These are phyloP conservation scores for Solanum peruvianum DNA, from an alignment of 257 asterid genomes.

Conservation along the genomic window DNA sequence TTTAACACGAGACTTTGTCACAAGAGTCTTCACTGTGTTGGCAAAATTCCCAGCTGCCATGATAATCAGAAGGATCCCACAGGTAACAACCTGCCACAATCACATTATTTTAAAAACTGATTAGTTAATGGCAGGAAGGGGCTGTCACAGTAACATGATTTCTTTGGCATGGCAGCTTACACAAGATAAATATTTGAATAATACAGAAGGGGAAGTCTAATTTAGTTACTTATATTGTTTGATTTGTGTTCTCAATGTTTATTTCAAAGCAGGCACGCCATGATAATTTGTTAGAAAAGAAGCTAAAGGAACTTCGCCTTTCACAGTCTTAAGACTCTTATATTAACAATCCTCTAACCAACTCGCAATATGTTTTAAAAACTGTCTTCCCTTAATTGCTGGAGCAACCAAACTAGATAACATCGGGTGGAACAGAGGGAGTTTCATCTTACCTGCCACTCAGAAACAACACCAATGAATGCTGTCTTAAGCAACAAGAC, in stretches of 20 bases:
- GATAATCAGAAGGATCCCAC: conserved; percentile 78
- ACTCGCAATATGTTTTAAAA: neutral
- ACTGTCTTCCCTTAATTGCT: neutral
- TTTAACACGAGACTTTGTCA: conserved; percentile 71
- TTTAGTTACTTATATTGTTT: neutral
- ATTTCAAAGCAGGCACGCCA: neutral
- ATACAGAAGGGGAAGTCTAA: neutral
- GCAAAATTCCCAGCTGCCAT: conserved; percentile 93
- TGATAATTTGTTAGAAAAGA: neutral
- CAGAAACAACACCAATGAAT: conserved; percentile 51
- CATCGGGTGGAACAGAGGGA: neutral
- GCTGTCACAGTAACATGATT: neutral
- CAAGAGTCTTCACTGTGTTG: conserved; percentile 85
- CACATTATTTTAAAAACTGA: neutral
- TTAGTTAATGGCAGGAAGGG: neutral
- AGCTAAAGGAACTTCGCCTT: neutral
- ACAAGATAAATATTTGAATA: neutral
- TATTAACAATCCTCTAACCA: neutral
- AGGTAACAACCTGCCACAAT: conserved; percentile 62
- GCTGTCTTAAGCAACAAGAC: conserved; percentile 75
- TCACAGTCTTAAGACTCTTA: neutral
- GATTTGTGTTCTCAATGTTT: neutral
- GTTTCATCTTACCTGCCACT: conserved; percentile 70
- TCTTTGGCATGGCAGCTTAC: neutral
- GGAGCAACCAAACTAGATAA: neutral